Percentiles rank a stretch among this genome's conserved stretches.
Evolutionary conservation across 257 asterid genomes (phyloP).

Genomic region (Fraxinus quadrangulata): DNA sequence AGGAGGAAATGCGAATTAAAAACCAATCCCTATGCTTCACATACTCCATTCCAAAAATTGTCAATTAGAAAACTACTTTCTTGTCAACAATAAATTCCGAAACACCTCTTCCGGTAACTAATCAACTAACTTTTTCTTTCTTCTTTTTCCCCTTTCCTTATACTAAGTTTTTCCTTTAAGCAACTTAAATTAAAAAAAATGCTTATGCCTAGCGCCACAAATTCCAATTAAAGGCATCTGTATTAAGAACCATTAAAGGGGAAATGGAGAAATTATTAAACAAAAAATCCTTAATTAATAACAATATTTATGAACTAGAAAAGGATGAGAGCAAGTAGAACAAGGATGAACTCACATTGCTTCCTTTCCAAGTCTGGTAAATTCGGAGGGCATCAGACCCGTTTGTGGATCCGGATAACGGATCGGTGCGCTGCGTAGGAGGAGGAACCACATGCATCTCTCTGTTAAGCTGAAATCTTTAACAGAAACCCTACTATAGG

Average conservation of each 20-base stretch:
- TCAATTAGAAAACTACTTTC: conserved; percentile 15
- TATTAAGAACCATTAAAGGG: neutral
- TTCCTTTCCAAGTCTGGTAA: conserved; percentile 97
- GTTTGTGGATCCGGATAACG: conserved; percentile 67
- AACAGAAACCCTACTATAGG: conserved; percentile 31
- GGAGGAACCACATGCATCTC: conserved; percentile 39
- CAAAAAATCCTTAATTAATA: neutral
- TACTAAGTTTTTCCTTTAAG: neutral
- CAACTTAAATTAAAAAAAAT: conserved; percentile 13
- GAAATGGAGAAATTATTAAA: neutral
- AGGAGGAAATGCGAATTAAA: neutral
- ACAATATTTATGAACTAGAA: conserved; percentile 2
- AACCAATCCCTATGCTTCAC: conserved; percentile 3
- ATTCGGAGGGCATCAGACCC: conserved; percentile 63
- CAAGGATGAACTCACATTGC: conserved; percentile 62
- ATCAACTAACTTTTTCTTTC: neutral
- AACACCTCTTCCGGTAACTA: neutral
- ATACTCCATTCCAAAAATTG: conserved; percentile 6
- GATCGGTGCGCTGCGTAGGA: conserved; percentile 65
- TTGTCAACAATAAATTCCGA: neutral
- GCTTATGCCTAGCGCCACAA: conserved; percentile 17
- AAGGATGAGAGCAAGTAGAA: neutral
- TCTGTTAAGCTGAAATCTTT: conserved; percentile 30
- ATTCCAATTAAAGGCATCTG: conserved; percentile 1
- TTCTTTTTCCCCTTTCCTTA: neutral